phyloP scores from a whole-genome alignment of 305 asterid species.

The Vinca major region DNA sequence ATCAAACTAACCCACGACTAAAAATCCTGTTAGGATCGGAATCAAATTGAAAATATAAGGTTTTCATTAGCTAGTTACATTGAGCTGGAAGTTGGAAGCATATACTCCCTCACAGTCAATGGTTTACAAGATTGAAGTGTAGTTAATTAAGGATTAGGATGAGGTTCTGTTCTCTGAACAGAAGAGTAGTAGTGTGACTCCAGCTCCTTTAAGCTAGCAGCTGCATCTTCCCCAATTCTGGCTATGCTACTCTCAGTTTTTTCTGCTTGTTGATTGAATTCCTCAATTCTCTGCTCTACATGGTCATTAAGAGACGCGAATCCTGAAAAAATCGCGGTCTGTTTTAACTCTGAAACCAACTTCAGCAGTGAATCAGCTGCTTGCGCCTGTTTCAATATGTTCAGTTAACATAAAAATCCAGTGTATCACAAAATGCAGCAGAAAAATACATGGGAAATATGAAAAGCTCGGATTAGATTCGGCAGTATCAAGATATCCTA shows the following conservation, averaged over 20 bases:
- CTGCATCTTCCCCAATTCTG: constrained; percentile 79
- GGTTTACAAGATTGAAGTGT: no score
- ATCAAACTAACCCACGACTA: no score
- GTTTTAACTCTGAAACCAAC: constrained; percentile 88
- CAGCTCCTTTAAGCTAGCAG: constrained; percentile 59
- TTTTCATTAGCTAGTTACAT: no score
- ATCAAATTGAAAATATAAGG: no score
- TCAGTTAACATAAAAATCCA: not conserved
- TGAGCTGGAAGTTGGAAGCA: no score
- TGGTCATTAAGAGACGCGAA: constrained; percentile 80
- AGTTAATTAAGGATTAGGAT: not conserved
- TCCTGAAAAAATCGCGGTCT: constrained; percentile 81
- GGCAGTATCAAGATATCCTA: not conserved
- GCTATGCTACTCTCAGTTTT: constrained; percentile 43
- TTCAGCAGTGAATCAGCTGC: constrained; percentile 82
- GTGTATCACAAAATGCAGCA: not conserved
- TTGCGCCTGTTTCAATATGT: constrained; percentile 49
- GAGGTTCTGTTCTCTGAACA: constrained; percentile 25
- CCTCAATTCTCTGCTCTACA: constrained; percentile 70
- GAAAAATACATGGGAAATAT: not conserved
- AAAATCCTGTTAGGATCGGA: no score
- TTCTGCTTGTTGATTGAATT: constrained; percentile 50
- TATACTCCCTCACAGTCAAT: no score
- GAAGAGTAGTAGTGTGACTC: constrained; percentile 68
- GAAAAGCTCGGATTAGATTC: not conserved